Conservation (phyloP, 176 grass and related monocot genomes). For the Aegilops bicornis region DNA sequence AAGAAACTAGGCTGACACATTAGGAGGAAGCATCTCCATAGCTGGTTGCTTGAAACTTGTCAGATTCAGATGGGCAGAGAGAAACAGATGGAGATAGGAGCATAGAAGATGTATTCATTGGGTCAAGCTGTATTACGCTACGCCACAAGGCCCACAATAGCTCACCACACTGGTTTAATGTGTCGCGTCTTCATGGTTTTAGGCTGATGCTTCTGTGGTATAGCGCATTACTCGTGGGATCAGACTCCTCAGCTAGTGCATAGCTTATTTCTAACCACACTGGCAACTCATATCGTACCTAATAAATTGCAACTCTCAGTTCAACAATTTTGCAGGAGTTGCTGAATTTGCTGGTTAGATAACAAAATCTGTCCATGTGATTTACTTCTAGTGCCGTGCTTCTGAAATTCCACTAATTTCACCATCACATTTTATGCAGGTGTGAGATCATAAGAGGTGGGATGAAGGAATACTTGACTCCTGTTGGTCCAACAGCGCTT, state of each 20-base stretch:
- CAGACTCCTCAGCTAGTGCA: neutral
- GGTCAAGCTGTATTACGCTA: neutral
- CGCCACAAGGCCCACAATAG: neutral
- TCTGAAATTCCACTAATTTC: slow-evolving; percentile 6
- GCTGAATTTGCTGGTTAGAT: neutral
- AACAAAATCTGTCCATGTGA: neutral
- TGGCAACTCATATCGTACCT: neutral
- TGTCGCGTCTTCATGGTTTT: neutral
- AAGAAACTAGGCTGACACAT: neutral
- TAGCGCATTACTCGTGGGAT: neutral
- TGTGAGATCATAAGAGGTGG: slow-evolving; percentile 95
- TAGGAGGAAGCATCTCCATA: neutral
- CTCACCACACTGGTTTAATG: neutral
- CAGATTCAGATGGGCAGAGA: neutral
- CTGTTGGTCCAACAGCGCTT: slow-evolving; percentile 81
- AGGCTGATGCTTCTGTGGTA: neutral
- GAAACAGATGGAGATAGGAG: neutral
- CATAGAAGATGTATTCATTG: slow-evolving; percentile 2
- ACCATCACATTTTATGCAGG: slow-evolving; percentile 38
- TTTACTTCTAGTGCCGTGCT: neutral
- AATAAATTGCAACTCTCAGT: neutral
- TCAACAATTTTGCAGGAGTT: neutral
- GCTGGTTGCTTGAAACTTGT: neutral
- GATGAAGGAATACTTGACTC: slow-evolving; percentile 85
- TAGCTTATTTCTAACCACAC: neutral